Evolutionary conservation across 306 rosid genomes (phyloP).

Genomic region (Lablab purpureus): DNA sequence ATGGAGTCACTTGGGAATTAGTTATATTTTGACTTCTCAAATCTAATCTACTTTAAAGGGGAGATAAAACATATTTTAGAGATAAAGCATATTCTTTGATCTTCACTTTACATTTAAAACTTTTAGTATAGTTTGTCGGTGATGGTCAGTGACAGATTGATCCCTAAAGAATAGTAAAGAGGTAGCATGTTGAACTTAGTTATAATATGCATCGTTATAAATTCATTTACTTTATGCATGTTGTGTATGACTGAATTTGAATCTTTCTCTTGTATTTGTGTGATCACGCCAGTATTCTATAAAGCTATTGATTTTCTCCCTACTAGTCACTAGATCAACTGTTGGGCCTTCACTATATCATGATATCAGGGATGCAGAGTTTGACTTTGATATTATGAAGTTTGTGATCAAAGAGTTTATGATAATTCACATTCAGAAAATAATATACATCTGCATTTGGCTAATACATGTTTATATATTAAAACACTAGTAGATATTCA

Average conservation of each 20-base stretch:
- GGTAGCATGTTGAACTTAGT: conserved; percentile 11
- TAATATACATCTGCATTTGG: not conserved
- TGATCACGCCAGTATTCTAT: not conserved
- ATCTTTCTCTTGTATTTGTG: not conserved
- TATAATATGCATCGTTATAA: not conserved
- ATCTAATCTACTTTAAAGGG: conserved; percentile 16
- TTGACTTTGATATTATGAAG: not conserved
- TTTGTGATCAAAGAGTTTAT: not conserved
- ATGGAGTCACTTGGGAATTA: not conserved
- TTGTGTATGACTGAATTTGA: not conserved
- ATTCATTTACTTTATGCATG: not conserved
- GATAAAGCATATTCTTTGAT: not conserved
- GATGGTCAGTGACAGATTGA: too few relatives aligned
- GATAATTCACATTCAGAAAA: not conserved
- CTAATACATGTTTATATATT: not conserved
- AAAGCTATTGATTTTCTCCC: not conserved
- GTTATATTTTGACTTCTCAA: not conserved
- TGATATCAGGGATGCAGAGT: not conserved
- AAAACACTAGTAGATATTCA: not conserved
- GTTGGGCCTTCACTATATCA: not conserved
- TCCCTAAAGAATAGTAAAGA: not conserved
- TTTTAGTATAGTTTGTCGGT: not conserved
- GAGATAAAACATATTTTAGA: not conserved
- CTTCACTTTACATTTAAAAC: not conserved
- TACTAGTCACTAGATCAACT: not conserved